These are phyloP conservation scores for Graphium sp. DNA, from an alignment of 2,329 filamentous ascomycete genomes.

Conservation along the genomic window DNA sequence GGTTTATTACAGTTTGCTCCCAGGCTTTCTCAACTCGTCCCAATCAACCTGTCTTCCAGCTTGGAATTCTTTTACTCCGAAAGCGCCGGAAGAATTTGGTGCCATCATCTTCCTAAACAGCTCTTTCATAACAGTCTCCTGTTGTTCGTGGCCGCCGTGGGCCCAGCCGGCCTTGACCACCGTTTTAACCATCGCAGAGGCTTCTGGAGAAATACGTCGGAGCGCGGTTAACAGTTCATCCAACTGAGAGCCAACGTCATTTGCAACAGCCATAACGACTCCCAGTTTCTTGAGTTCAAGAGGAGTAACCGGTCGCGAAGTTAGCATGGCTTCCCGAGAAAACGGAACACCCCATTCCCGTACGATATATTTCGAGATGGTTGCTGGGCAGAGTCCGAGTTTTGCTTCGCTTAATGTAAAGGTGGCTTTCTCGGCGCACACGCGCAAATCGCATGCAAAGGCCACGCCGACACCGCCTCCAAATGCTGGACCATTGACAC, in stretches of 20 bases:
- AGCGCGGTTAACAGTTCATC: slow-evolving; percentile 11
- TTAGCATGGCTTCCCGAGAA: slow-evolving; percentile 18
- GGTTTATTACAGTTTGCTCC: neutral
- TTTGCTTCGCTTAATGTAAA: slow-evolving; percentile 21
- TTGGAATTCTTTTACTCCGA: slow-evolving; percentile 8
- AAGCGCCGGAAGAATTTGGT: slow-evolving; percentile 4
- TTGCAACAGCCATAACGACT: slow-evolving; percentile 8
- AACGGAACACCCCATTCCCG: slow-evolving; percentile 19
- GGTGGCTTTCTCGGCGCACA: slow-evolving; percentile 7
- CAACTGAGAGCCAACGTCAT: slow-evolving; percentile 5
- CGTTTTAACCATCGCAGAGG: slow-evolving; percentile 16
- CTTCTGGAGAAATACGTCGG: slow-evolving; percentile 11
- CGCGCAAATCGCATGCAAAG: slow-evolving; percentile 21
- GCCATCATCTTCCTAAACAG: slow-evolving; percentile 8
- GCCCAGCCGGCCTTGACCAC: slow-evolving; percentile 12
- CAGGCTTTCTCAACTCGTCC: slow-evolving; percentile 3
- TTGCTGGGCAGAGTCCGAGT: slow-evolving; percentile 17
- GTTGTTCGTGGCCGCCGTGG: slow-evolving; percentile 3
- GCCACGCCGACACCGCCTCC: slow-evolving; percentile 24
- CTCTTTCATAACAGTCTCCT: slow-evolving; percentile 5
- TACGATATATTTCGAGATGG: slow-evolving; percentile 20
- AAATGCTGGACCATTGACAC: slow-evolving; percentile 21
- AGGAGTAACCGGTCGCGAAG: slow-evolving; percentile 12
- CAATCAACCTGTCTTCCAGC: slow-evolving; percentile 8
- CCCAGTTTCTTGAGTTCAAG: slow-evolving; percentile 9